Conservation (phyloP, 495 filamentous ascomycete species). For the Glarea lozoyensis region DNA sequence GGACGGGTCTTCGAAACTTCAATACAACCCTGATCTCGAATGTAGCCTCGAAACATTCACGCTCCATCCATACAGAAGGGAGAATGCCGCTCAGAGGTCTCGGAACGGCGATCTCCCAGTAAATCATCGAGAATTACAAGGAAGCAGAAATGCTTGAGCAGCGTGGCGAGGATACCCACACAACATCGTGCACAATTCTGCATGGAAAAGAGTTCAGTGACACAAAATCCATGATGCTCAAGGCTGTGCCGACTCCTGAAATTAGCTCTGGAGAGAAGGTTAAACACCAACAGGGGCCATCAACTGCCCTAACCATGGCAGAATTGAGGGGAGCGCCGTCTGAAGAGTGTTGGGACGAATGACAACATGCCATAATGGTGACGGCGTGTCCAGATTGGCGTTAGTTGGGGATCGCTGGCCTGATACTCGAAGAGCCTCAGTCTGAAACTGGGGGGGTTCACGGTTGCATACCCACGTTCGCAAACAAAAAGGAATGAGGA, state of each 20-base stretch:
- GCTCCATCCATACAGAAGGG: neutral
- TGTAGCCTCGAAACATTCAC: neutral
- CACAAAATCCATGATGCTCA: neutral
- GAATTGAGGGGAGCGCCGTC: too few species aligned
- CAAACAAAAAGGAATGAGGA: too few species aligned
- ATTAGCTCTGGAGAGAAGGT: slow-evolving; percentile 4
- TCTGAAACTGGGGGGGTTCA: too few species aligned
- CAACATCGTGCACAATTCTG: neutral
- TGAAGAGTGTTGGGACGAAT: too few species aligned
- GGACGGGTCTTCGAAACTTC: neutral
- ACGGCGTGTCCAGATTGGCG: too few species aligned
- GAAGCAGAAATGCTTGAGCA: neutral
- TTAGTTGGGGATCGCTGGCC: too few species aligned
- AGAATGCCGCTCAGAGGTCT: neutral
- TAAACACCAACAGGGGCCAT: too few species aligned
- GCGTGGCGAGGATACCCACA: neutral
- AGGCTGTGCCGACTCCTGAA: slow-evolving; percentile 2
- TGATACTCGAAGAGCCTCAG: too few species aligned
- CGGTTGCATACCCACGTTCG: too few species aligned
- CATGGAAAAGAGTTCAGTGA: slow-evolving; percentile 1
- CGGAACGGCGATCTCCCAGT: neutral
- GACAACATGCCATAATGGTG: too few species aligned
- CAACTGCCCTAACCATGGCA: too few species aligned
- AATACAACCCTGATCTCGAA: neutral
- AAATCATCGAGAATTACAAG: neutral